Base-by-base conservation (phyloP, 2,329 filamentous ascomycete species). In the Apiospora koreana region DNA sequence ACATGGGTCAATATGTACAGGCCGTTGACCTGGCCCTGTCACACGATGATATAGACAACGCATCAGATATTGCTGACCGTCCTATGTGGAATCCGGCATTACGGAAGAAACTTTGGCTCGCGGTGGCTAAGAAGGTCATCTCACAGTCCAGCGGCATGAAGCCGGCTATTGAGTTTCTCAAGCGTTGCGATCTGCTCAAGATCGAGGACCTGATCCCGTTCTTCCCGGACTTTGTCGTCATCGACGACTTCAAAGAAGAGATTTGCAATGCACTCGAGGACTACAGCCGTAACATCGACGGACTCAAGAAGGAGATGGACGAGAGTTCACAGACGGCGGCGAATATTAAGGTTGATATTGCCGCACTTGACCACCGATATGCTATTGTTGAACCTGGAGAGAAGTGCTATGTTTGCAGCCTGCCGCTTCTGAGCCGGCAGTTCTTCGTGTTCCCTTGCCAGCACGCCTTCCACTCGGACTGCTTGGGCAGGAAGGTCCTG, bases 401-500 rank as follows among this genome's bases (percentile, higher is more conserved):
- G 84, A 92, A 94, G 79, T 99, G 96, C 81, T 97, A 95, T 83
- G 89, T 92, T 2, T 99, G 96, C 78, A 89, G 91, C 0, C 82
- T 98, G 69, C 96, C 96, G 12, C 83, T 99, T 69, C 86, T 99
- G 21, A 95, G 93, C 77, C 85, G 95, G 69, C 95, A 98, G 77
- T 99, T 99, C 82, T 99, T 98, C 76, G 96, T 99, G 23, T 99
- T 99, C 75, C 96, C 96, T 0, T 99, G 96, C 81, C 96, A 99
- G 84, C 96, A 99, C 81, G 93, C 95, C 3, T 99, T 99, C 78
- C 96, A 99, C 81, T 95, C 93, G 54, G 96, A 99, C 79, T 99
- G 96, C 80, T 83, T 99, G 66, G 95, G 94, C 0, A 91, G 90
- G 76, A 93, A 92, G 78, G 94, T 98, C 0, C 87, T 98, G 68